A percentile compares a stretch with the other conserved stretches of the same genome.
Evolutionary conservation across 305 asterid species (phyloP).

Genomic region (Fraxinus velutina): DNA sequence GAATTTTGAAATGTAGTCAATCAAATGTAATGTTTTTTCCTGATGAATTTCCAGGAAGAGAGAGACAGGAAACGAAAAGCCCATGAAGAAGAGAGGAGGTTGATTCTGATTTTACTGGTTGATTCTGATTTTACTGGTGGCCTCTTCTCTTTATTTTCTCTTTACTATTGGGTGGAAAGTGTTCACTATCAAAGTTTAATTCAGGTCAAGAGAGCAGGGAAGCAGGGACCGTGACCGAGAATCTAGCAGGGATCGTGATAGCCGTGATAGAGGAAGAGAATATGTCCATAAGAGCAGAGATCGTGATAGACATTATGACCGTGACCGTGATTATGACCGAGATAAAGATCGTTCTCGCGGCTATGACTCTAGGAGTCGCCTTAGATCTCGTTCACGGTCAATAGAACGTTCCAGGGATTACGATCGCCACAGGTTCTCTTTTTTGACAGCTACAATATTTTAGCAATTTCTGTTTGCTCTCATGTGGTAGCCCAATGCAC

Average conservation of each 20-base stretch:
- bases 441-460: not conserved
- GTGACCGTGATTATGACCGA: slow-evolving; percentile 49
- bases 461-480: slow-evolving; percentile 6
- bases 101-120: not conserved
- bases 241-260: slow-evolving; percentile 50
- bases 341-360: slow-evolving; percentile 55
- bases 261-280: slow-evolving; percentile 56
- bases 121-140: not conserved
- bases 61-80: slow-evolving; percentile 62
- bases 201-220: slow-evolving; percentile 63
- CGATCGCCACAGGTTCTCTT: slow-evolving; percentile 67
- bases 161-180: not conserved
- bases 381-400: slow-evolving; percentile 76
- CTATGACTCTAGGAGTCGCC: slow-evolving; percentile 62
- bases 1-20: slow-evolving; percentile 15
- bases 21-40: slow-evolving; percentile 29
- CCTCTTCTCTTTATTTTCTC: not conserved
- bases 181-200: not conserved
- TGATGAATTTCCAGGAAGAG: slow-evolving; percentile 59
- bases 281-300: slow-evolving; percentile 63
- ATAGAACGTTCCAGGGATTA: slow-evolving; percentile 70
- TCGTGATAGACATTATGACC: slow-evolving; percentile 48
- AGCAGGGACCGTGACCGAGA: slow-evolving; percentile 59
- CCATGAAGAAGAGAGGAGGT: slow-evolving; percentile 73
- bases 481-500: not conserved